Evolutionary conservation across 78 protist genomes (phyloP), one percentile per base, ranked within the genome.

Genomic region (Guillardia theta): DNA sequence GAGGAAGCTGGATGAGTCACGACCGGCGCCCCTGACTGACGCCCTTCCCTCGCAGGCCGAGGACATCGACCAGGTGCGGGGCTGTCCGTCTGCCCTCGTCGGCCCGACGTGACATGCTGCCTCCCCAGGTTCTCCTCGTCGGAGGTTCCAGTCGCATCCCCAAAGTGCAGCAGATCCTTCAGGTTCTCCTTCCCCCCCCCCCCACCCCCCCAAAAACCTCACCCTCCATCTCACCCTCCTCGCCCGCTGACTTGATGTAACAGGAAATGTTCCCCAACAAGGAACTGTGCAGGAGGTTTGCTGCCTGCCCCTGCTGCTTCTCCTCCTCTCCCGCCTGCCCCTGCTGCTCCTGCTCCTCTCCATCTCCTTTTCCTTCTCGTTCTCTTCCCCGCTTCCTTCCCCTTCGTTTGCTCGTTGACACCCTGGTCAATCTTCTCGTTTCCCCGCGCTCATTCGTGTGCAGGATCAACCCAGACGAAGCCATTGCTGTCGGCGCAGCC

Each of bases 391-490:
- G 39, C 70, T 58, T 30, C 70, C 70, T 6, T 6, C 70, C 70
- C 6, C 70, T 30, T 6, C 6, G n/a, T n/a, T n/a, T n/a, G n/a
- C n/a, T n/a, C n/a, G n/a, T n/a, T n/a, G n/a, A n/a, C n/a, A n/a
- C n/a, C n/a, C n/a, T n/a, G n/a, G n/a, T n/a, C n/a, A n/a, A n/a
- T 30, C 70, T 8, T 58, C 70, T 6, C 70, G 4, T 58, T 6
- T 30, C 6, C 70, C 6, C 70, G 3, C 70, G 27, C 70, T 3
- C 70, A 96, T 76, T 96, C 95, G 53, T 94, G 30, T 15, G 58
- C 15, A 45, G 97, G 62, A 95, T 97, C 96, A 98, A 98, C 93
- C 98, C 99, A 58, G 99, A 98, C 83, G 98, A 97, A 15, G 98
- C 98, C 53, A 97, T 97, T 97, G 97, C 93, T 22, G 37, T 70